These are phyloP conservation scores for Geotrichum reessii DNA, from an alignment of 1,139 yeast species.

Conservation along the genomic window DNA sequence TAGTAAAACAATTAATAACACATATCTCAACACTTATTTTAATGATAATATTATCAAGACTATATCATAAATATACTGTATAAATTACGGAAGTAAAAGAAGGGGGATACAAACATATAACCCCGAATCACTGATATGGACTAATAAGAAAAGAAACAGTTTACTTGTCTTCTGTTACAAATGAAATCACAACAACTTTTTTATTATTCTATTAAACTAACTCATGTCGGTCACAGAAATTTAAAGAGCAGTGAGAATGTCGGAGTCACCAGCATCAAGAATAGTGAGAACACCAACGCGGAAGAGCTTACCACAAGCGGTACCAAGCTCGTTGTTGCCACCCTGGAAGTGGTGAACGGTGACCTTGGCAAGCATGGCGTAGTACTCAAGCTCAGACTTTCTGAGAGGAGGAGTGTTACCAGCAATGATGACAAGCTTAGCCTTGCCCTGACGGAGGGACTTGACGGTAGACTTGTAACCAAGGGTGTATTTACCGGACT, in stretches of 20 bases:
- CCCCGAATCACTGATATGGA: no score
- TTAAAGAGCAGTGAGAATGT: slow-evolving; percentile 60
- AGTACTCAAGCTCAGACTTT: slow-evolving; percentile 99
- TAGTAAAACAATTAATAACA: no score
- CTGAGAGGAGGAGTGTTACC: slow-evolving; percentile 99
- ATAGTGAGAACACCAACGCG: slow-evolving; percentile 97
- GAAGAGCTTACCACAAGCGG: slow-evolving; percentile 99
- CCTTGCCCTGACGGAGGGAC: slow-evolving; percentile 92
- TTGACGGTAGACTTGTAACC: slow-evolving; percentile 99
- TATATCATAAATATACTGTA: no score
- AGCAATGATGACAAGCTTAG: slow-evolving; percentile 96
- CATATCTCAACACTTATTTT: no score
- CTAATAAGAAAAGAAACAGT: no score
- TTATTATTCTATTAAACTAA: not conserved
- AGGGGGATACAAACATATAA: no score
- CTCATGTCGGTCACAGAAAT: not conserved
- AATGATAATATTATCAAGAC: no score
- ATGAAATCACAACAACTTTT: not conserved
- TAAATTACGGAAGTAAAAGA: no score
- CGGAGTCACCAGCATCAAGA: slow-evolving; percentile 99
- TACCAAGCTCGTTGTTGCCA: slow-evolving; percentile 99
- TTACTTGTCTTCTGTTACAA: no score
- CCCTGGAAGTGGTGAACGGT: slow-evolving; percentile 97
- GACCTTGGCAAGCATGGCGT: slow-evolving; percentile 99
- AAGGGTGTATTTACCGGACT: slow-evolving; percentile 99